Conservation (phyloP, 2,329 filamentous ascomycete genomes). For the Onygena corvina region DNA sequence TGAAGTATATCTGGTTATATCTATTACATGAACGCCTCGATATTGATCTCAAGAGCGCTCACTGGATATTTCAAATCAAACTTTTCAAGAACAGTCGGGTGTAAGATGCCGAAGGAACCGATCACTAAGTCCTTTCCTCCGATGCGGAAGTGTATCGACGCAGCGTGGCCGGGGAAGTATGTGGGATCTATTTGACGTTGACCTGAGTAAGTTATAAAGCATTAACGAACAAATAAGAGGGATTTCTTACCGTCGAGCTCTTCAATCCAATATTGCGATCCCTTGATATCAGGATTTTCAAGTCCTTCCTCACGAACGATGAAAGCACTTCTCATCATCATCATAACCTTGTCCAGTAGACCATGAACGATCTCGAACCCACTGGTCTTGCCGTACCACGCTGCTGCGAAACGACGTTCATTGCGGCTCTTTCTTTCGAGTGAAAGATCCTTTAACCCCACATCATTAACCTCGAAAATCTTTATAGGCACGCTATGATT, state of each 20-base stretch:
- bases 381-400: slow-evolving; percentile 84
- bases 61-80: slow-evolving; percentile 89
- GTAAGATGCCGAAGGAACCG: slow-evolving; percentile 85
- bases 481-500: slow-evolving; percentile 77
- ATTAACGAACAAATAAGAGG: neutral
- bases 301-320: slow-evolving; percentile 62
- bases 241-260: slow-evolving; percentile 58
- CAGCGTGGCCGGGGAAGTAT: slow-evolving; percentile 83
- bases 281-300: slow-evolving; percentile 45
- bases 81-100: slow-evolving; percentile 84
- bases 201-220: slow-evolving; percentile 7
- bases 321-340: slow-evolving; percentile 80
- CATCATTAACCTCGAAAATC: slow-evolving; percentile 83
- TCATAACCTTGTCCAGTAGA: slow-evolving; percentile 77
- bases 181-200: slow-evolving; percentile 51
- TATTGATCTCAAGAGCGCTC: slow-evolving; percentile 85
- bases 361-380: slow-evolving; percentile 96
- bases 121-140: slow-evolving; percentile 63
- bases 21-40: slow-evolving; percentile 75
- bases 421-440: slow-evolving; percentile 81
- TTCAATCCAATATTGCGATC: slow-evolving; percentile 82
- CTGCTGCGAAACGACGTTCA: slow-evolving; percentile 89
- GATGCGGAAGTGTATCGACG: slow-evolving; percentile 66
- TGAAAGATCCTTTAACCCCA: slow-evolving; percentile 75
- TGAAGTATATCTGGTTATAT: neutral